phyloP scores from a whole-genome alignment of 495 filamentous ascomycete species.

The Paragyromitra xinjiangensis region DNA sequence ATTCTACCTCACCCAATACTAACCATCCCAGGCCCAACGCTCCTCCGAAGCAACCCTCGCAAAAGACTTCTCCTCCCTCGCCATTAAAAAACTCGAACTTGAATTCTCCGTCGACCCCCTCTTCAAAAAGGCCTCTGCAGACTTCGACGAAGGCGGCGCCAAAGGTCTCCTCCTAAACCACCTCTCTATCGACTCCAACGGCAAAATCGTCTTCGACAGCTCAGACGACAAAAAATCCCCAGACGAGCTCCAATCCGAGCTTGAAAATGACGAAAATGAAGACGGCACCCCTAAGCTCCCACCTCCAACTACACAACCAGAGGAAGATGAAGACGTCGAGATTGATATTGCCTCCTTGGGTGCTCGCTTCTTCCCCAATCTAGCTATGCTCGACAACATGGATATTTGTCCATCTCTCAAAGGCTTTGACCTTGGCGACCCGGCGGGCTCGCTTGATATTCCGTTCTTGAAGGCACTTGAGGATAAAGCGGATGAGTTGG shows the following conservation, averaged over 20 bases:
- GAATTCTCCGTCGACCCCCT: constrained; percentile 97
- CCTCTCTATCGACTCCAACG: constrained; percentile 87
- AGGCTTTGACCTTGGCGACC: constrained; percentile 86
- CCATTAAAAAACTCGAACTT: constrained; percentile 95
- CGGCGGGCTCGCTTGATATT: constrained; percentile 83
- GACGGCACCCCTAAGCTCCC: constrained; percentile 57
- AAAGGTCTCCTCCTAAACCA: constrained; percentile 96
- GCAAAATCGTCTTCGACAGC: constrained; percentile 96
- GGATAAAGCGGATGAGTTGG: constrained; percentile 73
- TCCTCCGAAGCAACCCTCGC: constrained; percentile 93
- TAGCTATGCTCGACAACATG: constrained; percentile 77
- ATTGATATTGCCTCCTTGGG: constrained; percentile 80
- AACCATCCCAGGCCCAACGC: constrained; percentile 67
- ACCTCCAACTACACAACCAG: constrained; percentile 58
- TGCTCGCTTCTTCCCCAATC: constrained; percentile 84
- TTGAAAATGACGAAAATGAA: constrained; percentile 58
- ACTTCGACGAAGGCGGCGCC: constrained; percentile 97
- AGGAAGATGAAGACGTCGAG: constrained; percentile 63
- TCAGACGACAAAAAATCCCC: constrained; percentile 80
- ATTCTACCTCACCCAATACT: not conserved
- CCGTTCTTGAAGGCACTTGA: constrained; percentile 91
- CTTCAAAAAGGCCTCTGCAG: constrained; percentile 97
- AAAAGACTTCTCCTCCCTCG: constrained; percentile 83
- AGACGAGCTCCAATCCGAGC: constrained; percentile 60
- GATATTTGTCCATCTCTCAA: constrained; percentile 96